A percentile compares a stretch with the other conserved stretches of the same genome.
Evolutionary conservation across 2,329 filamentous ascomycete species (phyloP).

Genomic region (Apiospora arundinis): DNA sequence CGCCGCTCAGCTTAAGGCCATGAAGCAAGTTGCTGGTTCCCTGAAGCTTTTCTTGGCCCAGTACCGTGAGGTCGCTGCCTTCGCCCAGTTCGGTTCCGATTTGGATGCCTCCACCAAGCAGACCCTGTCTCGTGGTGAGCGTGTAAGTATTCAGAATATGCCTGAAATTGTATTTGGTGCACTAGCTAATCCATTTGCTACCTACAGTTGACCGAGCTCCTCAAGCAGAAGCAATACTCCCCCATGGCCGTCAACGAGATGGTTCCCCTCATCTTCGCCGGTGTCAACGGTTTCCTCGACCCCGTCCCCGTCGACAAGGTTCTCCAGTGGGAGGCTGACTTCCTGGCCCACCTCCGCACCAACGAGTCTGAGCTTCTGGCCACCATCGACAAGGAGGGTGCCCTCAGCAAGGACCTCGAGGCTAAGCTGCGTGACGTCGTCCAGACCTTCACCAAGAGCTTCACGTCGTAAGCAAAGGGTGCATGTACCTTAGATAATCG

Average conservation of each 20-base stretch:
- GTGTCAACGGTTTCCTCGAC: conserved; percentile 98
- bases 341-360: conserved; percentile 88
- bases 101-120: conserved; percentile 99
- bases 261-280: conserved; percentile 98
- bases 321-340: conserved; percentile 91
- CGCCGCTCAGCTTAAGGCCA: conserved; percentile 99
- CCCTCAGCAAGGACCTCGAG: conserved; percentile 94
- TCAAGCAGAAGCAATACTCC: conserved; percentile 99
- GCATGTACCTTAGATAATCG: conserved; percentile 35
- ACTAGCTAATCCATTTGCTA: conserved; percentile 19
- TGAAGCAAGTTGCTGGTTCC: conserved; percentile 99
- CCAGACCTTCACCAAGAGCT: conserved; percentile 89
- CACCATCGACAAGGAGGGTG: conserved; percentile 94
- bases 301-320: conserved; percentile 88
- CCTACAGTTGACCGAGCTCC: conserved; percentile 82
- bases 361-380: conserved; percentile 85
- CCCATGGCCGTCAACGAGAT: conserved; percentile 99
- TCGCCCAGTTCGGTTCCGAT: conserved; percentile 99
- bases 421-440: conserved; percentile 80
- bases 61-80: conserved; percentile 99
- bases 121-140: conserved; percentile 97
- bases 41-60: conserved; percentile 99
- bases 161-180: not conserved
- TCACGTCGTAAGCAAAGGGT: conserved; percentile 61
- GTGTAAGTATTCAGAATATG: conserved; percentile 64